Evolutionary conservation across 495 filamentous ascomycete species (phyloP), one percentile per base, ranked within the genome.

Genomic region (Lophiotrema nucula): DNA sequence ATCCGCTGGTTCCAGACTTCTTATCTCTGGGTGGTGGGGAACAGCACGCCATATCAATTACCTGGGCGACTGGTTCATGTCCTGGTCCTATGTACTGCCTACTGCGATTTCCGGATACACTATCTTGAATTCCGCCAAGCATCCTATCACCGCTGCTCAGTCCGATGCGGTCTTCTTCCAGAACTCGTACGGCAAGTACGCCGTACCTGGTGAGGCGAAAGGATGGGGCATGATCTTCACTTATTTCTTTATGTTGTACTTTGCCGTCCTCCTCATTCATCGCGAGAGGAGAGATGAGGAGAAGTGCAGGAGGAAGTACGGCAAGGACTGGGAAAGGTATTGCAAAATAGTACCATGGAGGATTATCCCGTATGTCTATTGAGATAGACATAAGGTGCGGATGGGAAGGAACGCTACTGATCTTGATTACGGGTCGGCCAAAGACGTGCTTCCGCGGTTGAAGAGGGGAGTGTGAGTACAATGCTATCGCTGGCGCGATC

Each of bases 231-330:
- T 90, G 70, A 72, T 92, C 15, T 77, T 97, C 65, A 96, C 92
- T 0, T 97, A 97, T 75, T 97, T 98, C 70, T 97, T 93, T 75
- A 74, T 98, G 50, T 55, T 95, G 13, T 98, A 97, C 74, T 98
- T 97, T 74, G 92, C 86, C 1, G 72, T 96, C 23, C 73, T 98
- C 56, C 79, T 97, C 13, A 74, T 98, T 50, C 93, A 98, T 69
- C 87, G 93, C n/a, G 90, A 96, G 67, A 76, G 84, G 56, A 80
- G 92, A 62, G 93, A 97, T 66, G 93, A 97, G 62, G 86, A 89
- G 70, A 96, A 96, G 79, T 98, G 95, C 74, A 74, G 79, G 62
- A 79, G 77, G 66, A 97, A 97, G 78, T 97, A 98, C 70, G 95
- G 95, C 12, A 82, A 84, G 60, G 91, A 97, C 64, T 98, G 93